Conservation (phyloP, 768 basidiomycete species). For the Termitomyces sp. region DNA sequence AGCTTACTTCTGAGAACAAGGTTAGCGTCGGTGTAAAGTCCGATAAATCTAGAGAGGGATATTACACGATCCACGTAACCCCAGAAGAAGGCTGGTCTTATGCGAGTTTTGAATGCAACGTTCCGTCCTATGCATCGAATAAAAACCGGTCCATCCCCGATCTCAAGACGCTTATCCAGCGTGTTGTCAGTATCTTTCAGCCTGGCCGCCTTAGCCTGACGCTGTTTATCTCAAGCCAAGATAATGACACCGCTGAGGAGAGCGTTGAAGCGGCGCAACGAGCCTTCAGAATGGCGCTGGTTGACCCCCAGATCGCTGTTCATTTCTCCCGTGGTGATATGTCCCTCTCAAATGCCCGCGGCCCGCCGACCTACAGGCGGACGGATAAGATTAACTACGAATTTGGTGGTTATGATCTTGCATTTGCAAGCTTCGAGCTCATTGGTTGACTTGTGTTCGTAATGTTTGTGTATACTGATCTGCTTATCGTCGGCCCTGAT, state of each 20-base stretch:
- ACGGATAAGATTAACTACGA: constrained; percentile 99
- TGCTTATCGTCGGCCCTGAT: not conserved
- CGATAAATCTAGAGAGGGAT: constrained; percentile 65
- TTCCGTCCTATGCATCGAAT: constrained; percentile 47
- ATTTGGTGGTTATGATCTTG: constrained; percentile 88
- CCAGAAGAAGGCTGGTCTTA: constrained; percentile 98
- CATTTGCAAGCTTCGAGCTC: constrained; percentile 81
- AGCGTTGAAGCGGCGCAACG: constrained; percentile 70
- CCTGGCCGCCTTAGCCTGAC: constrained; percentile 85
- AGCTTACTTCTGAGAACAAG: constrained; percentile 1
- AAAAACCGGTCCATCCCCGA: constrained; percentile 50
- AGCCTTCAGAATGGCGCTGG: constrained; percentile 67
- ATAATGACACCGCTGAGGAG: constrained; percentile 46
- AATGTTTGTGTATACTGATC: not conserved
- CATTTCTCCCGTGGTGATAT: not conserved
- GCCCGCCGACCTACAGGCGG: constrained; percentile 55
- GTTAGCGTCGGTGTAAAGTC: not conserved
- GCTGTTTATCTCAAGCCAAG: constrained; percentile 78
- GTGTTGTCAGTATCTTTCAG: constrained; percentile 91
- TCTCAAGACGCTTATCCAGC: constrained; percentile 75
- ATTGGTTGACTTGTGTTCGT: constrained; percentile 2
- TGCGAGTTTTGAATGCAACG: constrained; percentile 98
- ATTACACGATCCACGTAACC: constrained; percentile 98
- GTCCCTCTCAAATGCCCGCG: not conserved
- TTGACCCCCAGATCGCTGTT: constrained; percentile 16